A percentile compares a stretch with the other conserved stretches of the same genome.
phyloP scores from a whole-genome alignment of 139 green algal species.

The Chlamydomonas eustigma region DNA sequence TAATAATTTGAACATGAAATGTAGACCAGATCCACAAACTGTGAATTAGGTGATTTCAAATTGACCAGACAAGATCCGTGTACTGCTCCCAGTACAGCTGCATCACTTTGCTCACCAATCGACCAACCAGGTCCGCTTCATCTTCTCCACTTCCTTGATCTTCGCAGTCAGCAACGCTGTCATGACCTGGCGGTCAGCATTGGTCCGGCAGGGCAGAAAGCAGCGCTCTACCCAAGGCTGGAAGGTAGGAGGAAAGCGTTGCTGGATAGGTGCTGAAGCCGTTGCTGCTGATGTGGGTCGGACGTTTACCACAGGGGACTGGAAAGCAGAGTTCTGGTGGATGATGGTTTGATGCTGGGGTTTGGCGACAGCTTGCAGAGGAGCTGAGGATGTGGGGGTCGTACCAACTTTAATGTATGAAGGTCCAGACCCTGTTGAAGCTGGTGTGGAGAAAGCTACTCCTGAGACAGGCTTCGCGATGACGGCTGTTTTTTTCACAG shows the following conservation, averaged over 20 bases:
- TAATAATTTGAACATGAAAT: too few species aligned
- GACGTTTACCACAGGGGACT: background rate
- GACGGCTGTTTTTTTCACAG: background rate
- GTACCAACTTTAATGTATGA: background rate
- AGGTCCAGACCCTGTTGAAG: background rate
- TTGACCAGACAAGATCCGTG: too few species aligned
- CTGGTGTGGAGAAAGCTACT: background rate
- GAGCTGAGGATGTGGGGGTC: background rate
- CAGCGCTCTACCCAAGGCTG: constrained; percentile 39
- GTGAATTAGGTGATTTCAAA: too few species aligned
- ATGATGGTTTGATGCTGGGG: background rate
- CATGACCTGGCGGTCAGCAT: constrained; percentile 13
- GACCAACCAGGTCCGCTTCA: constrained; percentile 31
- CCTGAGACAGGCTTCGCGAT: background rate
- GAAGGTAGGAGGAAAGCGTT: background rate
- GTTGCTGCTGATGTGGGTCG: background rate
- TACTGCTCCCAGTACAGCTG: too few species aligned
- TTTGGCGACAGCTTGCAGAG: background rate
- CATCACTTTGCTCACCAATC: constrained; percentile 6
- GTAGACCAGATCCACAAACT: too few species aligned
- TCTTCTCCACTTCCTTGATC: constrained; percentile 32
- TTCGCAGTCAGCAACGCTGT: constrained; percentile 20
- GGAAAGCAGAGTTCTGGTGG: background rate
- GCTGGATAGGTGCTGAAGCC: background rate
- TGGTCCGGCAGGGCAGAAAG: constrained; percentile 24